Evolutionary conservation across 1,284 basidiomycete genomes (phyloP).

Genomic region (Inonotus obliquus): DNA sequence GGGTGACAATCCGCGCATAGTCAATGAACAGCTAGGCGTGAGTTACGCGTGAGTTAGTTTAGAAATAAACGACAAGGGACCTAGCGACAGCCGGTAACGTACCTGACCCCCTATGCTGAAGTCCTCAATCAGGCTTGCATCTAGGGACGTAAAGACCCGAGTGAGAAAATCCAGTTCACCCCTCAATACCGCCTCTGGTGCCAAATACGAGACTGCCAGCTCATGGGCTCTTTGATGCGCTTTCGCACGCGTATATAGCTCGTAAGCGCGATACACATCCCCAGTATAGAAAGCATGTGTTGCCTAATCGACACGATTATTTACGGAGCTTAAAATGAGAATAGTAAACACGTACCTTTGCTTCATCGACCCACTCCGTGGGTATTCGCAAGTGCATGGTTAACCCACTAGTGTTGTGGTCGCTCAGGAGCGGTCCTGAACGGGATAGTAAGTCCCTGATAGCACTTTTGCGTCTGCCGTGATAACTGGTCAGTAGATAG

Average conservation of each 20-base stretch:
- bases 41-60: slow-evolving; percentile 6
- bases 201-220: slow-evolving; percentile 78
- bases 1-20: slow-evolving; percentile 6
- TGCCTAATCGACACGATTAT: slow-evolving; percentile 43
- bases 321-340: slow-evolving; percentile 10
- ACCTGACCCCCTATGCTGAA: slow-evolving; percentile 84
- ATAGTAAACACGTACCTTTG: slow-evolving; percentile 51
- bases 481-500: slow-evolving; percentile 24
- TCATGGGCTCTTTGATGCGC: slow-evolving; percentile 75
- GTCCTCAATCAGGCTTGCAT: slow-evolving; percentile 55
- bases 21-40: slow-evolving; percentile 15
- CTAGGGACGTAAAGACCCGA: slow-evolving; percentile 70
- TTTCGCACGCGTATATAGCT: slow-evolving; percentile 69
- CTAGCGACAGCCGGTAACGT: slow-evolving; percentile 21
- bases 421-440: slow-evolving; percentile 62
- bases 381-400: slow-evolving; percentile 79
- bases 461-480: slow-evolving; percentile 63
- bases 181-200: slow-evolving; percentile 84
- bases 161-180: slow-evolving; percentile 74
- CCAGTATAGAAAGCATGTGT: slow-evolving; percentile 58
- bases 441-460: slow-evolving; percentile 80
- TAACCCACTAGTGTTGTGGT: slow-evolving; percentile 71
- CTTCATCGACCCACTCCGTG: slow-evolving; percentile 81
- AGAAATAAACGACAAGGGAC: background rate
- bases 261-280: slow-evolving; percentile 73